Evolutionary conservation across 768 basidiomycete genomes (phyloP).

Genomic region (Crucibulum laeve): DNA sequence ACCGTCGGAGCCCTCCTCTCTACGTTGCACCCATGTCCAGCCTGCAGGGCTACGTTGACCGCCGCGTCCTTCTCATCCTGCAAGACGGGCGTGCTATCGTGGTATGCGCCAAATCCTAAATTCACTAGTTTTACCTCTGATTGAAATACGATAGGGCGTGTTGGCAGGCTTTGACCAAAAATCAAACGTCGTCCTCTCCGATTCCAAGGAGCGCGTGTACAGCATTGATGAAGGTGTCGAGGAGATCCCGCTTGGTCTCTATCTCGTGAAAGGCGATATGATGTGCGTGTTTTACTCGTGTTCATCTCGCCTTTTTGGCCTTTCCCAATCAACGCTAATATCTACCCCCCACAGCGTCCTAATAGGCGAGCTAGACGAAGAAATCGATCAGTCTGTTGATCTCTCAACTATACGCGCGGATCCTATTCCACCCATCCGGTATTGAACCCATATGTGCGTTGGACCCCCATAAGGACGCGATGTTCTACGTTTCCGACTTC

Average conservation of each 20-base stretch:
- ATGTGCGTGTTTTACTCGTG: conserved; percentile 58
- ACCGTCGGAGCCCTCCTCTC: too few relatives aligned
- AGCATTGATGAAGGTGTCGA: conserved; percentile 89
- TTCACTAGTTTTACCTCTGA: conserved; percentile 1
- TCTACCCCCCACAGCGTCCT: conserved; percentile 43
- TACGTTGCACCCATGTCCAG: conserved; percentile 88
- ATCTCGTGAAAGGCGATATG: conserved; percentile 98
- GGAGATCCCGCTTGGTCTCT: conserved; percentile 90
- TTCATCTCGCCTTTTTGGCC: conserved; percentile 3
- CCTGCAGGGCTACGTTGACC: conserved; percentile 90
- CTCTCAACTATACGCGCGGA: conserved; percentile 81
- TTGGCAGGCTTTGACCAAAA: conserved; percentile 94
- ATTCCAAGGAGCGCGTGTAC: conserved; percentile 91
- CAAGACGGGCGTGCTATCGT: conserved; percentile 96
- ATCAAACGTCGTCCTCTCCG: conserved; percentile 93
- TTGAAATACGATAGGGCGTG: conserved; percentile 54
- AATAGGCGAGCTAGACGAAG: conserved; percentile 84
- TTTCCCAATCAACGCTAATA: conserved; percentile 1
- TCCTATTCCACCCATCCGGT: conserved; percentile 79
- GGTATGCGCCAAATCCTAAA: conserved; percentile 42
- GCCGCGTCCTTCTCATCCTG: conserved; percentile 88
- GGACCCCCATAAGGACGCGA: too few relatives aligned
- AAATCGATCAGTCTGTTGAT: conserved; percentile 70
- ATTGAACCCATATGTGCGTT: too few relatives aligned
- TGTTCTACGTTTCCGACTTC: too few relatives aligned